These are phyloP conservation scores for Zalaria sp. DNA, from an alignment of 2,329 filamentous ascomycete genomes.

Conservation along the genomic window DNA sequence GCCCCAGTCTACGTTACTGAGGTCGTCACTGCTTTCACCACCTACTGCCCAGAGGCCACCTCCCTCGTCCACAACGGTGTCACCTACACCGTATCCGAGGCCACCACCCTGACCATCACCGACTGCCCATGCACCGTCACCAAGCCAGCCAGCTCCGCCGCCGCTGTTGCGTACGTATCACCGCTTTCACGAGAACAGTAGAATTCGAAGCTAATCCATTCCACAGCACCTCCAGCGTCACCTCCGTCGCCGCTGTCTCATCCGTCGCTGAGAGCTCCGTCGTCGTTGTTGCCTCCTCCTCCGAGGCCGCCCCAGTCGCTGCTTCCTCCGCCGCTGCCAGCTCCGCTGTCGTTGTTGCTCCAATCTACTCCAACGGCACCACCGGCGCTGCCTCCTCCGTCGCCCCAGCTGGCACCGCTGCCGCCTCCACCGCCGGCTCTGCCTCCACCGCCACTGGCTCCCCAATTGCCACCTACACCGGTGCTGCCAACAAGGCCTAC, in stretches of 20 bases:
- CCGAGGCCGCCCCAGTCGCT: constrained; percentile 2
- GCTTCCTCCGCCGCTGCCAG: not conserved
- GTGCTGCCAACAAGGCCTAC: constrained; percentile 31
- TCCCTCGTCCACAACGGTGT: constrained; percentile 11
- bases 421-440: constrained; percentile 2
- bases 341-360: constrained; percentile 2
- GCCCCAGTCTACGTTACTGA: constrained; percentile 14
- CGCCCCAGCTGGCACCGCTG: constrained; percentile 2
- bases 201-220: not conserved
- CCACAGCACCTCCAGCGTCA: constrained; percentile 10
- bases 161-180: constrained; percentile 14
- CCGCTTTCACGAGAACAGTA: constrained; percentile 1
- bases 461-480: constrained; percentile 28
- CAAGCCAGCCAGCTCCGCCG: constrained; percentile 37
- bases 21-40: constrained; percentile 18
- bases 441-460: constrained; percentile 14
- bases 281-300: constrained; percentile 1
- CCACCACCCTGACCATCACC: constrained; percentile 12
- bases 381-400: not conserved
- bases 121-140: constrained; percentile 31
- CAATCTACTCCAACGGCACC: constrained; percentile 7
- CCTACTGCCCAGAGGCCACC: constrained; percentile 16
- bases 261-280: constrained; percentile 1
- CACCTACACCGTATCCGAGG: constrained; percentile 11
- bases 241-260: constrained; percentile 26